Percentiles rank a stretch among this genome's conserved stretches.
phyloP scores from a whole-genome alignment of 306 rosid species.

The Cyamopsis tetragonoloba region DNA sequence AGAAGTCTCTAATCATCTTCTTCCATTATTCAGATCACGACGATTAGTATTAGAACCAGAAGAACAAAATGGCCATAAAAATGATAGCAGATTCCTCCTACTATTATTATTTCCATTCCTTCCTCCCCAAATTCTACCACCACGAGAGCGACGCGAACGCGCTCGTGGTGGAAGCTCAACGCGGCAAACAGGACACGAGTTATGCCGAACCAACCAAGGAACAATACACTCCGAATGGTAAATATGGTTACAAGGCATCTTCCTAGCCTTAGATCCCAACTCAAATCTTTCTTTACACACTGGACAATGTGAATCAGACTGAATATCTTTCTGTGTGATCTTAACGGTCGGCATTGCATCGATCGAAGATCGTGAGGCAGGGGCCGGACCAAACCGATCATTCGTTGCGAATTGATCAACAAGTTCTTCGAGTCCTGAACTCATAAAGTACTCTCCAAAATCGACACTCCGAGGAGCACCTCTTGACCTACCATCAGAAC shows the following conservation, averaged over 20 bases:
- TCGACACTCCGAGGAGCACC: conserved; percentile 24
- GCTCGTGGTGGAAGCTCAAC: conserved; percentile 55
- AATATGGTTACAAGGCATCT: conserved; percentile 70
- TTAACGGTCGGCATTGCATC: conserved; percentile 66
- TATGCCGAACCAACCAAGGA: conserved; percentile 70
- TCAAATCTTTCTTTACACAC: conserved; percentile 68
- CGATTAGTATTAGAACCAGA: conserved; percentile 35
- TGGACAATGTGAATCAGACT: conserved; percentile 58
- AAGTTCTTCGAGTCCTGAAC: conserved; percentile 40
- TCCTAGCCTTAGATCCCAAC: conserved; percentile 52
- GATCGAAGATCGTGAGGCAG: conserved; percentile 55
- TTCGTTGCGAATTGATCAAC: conserved; percentile 42
- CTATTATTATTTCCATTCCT: conserved; percentile 16
- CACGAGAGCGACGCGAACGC: background rate
- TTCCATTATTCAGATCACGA: conserved; percentile 30
- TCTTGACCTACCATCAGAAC: conserved; percentile 28
- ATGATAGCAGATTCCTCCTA: conserved; percentile 45
- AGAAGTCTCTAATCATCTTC: conserved; percentile 8
- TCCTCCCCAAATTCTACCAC: conserved; percentile 24
- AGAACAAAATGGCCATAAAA: conserved; percentile 59
- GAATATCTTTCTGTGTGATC: conserved; percentile 49
- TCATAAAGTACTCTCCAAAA: conserved; percentile 34
- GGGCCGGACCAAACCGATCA: conserved; percentile 53
- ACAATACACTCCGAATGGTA: conserved; percentile 72
- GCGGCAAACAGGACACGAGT: conserved; percentile 77